A percentile compares a stretch with the other conserved stretches of the same genome.
Conservation (phyloP, 2,329 filamentous ascomycete species). For the Fusarium algeriense region DNA sequence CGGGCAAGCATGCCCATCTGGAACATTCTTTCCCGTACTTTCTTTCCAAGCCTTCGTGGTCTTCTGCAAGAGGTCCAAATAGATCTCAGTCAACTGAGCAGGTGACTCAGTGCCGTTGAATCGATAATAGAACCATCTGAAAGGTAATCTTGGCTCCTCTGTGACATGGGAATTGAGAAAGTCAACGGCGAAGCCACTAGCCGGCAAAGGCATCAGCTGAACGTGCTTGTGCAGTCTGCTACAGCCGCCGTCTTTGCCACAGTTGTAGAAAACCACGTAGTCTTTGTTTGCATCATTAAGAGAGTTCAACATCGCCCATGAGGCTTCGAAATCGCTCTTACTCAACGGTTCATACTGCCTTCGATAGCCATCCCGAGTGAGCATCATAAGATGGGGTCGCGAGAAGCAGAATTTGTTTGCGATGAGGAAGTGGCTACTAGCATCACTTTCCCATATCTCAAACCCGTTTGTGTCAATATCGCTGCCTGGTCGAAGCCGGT, state of each 20-base stretch:
- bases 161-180: not conserved
- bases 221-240: conserved; percentile 9
- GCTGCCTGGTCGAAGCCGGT: not conserved
- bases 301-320: not conserved
- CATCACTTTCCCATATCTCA: not conserved
- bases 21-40: not conserved
- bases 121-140: not conserved
- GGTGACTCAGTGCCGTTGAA: not conserved
- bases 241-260: not conserved
- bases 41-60: not conserved
- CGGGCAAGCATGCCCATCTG: not conserved
- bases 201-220: not conserved
- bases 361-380: not conserved
- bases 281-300: not conserved
- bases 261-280: conserved; percentile 1
- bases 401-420: conserved; percentile 14
- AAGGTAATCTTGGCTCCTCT: not conserved
- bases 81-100: accelerated
- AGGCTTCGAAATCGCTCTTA: not conserved
- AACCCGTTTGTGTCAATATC: conserved; percentile 3
- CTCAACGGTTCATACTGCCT: conserved; percentile 3
- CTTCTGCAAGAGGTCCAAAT: not conserved
- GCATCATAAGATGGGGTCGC: conserved; percentile 8
- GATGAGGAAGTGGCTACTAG: not conserved
- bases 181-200: not conserved